These are phyloP conservation scores for Monilinia polystroma DNA, from an alignment of 2,329 filamentous ascomycete genomes.

Conservation along the genomic window DNA sequence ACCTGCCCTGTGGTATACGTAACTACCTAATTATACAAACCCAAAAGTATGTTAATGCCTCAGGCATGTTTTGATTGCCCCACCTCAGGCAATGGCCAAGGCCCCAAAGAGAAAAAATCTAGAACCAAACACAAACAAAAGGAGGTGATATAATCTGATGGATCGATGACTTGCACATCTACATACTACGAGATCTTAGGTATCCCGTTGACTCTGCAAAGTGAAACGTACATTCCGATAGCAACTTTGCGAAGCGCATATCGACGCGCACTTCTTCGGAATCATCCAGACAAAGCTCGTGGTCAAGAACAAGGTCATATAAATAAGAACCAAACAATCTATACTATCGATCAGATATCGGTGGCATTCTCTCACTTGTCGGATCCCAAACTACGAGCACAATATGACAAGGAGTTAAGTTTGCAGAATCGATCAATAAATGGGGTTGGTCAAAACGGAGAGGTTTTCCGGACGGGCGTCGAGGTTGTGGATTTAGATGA, in stretches of 20 bases:
- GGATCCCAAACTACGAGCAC: constrained; percentile 47
- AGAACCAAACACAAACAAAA: constrained; percentile 10
- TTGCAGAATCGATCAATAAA: constrained; percentile 26
- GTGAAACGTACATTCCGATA: constrained; percentile 46
- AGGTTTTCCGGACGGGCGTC: constrained; percentile 55
- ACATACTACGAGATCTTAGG: constrained; percentile 63
- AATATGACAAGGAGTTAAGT: constrained; percentile 55
- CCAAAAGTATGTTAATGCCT: neutral
- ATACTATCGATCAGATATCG: constrained; percentile 63
- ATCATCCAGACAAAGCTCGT: constrained; percentile 54
- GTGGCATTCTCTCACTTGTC: constrained; percentile 58
- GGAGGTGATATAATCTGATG: constrained; percentile 66
- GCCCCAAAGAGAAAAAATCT: neutral
- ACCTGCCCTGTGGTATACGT: no score
- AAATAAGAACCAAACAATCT: constrained; percentile 35
- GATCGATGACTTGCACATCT: constrained; percentile 39
- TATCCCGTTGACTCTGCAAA: constrained; percentile 51
- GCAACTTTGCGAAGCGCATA: constrained; percentile 62
- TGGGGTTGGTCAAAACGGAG: constrained; percentile 26
- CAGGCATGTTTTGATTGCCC: neutral
- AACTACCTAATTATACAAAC: no score
- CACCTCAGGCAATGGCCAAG: neutral
- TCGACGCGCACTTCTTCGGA: constrained; percentile 60
- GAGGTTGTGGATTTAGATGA: constrained; percentile 67
- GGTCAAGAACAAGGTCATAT: constrained; percentile 21